These are phyloP conservation scores for Hirsutella minnesotensis DNA, from an alignment of 2,329 filamentous ascomycete genomes.

Conservation along the genomic window DNA sequence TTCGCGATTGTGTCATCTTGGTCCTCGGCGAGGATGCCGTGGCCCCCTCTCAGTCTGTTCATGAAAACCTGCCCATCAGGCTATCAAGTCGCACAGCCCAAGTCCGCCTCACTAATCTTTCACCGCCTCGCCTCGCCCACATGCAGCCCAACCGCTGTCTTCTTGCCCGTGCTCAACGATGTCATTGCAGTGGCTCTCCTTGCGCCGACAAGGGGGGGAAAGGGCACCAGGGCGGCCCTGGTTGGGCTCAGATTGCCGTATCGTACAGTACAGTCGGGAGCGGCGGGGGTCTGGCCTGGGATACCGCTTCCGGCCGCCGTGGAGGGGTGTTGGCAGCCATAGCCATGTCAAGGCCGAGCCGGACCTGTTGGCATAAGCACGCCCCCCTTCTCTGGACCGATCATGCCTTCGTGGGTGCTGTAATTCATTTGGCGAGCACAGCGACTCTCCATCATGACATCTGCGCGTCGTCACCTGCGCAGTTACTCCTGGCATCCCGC, in stretches of 20 bases:
- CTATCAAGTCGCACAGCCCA: background rate
- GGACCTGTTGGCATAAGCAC: background rate
- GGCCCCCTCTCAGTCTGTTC: background rate
- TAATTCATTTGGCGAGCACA: background rate
- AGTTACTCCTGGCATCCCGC: background rate
- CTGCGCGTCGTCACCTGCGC: background rate
- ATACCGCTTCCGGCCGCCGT: background rate
- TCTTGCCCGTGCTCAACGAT: background rate
- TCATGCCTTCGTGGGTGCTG: background rate
- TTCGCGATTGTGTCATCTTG: background rate
- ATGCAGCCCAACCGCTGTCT: background rate
- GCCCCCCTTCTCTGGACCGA: background rate
- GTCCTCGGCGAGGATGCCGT: background rate
- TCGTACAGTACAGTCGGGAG: background rate
- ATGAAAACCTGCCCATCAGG: background rate
- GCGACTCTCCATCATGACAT: background rate
- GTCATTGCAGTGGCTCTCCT: background rate
- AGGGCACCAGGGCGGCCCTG: background rate
- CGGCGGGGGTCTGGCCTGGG: background rate
- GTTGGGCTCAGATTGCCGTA: background rate
- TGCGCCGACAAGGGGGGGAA: background rate
- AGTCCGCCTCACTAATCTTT: slow-evolving; percentile 3
- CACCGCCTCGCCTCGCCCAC: slow-evolving; percentile 4
- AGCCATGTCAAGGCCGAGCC: background rate
- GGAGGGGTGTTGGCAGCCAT: background rate